phyloP scores from a whole-genome alignment of 177 flowering plant genomes.

The Vitis hybrid region DNA sequence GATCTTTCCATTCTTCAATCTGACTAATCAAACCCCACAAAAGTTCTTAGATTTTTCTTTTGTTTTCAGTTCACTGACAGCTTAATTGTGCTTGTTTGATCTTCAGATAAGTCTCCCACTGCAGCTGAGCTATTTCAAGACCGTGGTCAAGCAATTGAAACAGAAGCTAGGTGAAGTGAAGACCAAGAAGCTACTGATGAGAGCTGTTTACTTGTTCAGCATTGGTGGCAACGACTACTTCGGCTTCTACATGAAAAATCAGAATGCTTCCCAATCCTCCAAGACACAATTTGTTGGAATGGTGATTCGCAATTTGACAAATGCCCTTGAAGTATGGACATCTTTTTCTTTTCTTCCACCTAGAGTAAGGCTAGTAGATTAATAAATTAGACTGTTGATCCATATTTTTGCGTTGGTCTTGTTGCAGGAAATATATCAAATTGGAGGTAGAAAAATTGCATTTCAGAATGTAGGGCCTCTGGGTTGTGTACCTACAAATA shows the following conservation, averaged over 20 bases:
- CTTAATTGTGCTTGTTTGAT: background rate
- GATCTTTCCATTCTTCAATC: background rate
- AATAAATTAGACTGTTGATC: no score
- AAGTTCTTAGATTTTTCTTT: no score
- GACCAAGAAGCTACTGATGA: conserved; percentile 5
- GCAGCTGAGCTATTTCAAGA: conserved; percentile 8
- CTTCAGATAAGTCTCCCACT: background rate
- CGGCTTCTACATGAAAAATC: background rate
- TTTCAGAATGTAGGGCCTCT: conserved; percentile 8
- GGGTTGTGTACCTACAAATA: conserved; percentile 2
- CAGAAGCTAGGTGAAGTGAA: conserved; percentile 5
- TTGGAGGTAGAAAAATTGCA: conserved; percentile 13
- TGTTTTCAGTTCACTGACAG: no score
- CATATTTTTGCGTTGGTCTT: no score
- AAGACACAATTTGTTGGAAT: no score
- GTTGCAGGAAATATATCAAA: conserved; percentile 5
- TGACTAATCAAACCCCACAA: no score
- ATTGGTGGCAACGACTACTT: conserved; percentile 14
- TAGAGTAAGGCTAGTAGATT: no score
- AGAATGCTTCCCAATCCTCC: no score
- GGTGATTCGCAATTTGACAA: no score
- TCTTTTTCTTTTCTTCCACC: no score
- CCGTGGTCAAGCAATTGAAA: conserved; percentile 1
- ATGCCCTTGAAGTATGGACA: no score
- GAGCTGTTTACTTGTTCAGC: conserved; percentile 12